These are phyloP conservation scores for Teratosphaeria viscida DNA, from an alignment of 2,329 filamentous ascomycete species.

Conservation along the genomic window DNA sequence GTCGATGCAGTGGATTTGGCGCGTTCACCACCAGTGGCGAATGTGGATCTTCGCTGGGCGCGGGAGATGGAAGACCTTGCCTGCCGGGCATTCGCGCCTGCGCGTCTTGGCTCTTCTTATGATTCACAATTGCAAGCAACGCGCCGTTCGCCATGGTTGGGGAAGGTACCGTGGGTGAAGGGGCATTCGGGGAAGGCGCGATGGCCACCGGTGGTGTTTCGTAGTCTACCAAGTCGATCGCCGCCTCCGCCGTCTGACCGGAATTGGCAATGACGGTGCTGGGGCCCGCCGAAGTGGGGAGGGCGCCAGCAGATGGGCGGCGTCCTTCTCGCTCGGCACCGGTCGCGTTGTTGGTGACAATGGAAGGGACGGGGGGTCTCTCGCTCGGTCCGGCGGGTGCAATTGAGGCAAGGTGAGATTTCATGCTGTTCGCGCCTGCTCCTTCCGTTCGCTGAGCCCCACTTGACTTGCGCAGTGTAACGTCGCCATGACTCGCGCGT, in stretches of 20 bases:
- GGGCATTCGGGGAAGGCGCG: constrained; percentile 9
- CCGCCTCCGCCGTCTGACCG: not conserved
- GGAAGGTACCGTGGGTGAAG: not conserved
- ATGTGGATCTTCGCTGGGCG: constrained; percentile 46
- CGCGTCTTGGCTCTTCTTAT: not conserved
- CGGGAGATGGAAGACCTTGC: constrained; percentile 48
- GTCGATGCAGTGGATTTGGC: not conserved
- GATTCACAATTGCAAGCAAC: not conserved
- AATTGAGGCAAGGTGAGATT: not conserved
- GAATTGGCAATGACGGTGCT: not conserved
- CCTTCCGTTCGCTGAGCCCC: not conserved
- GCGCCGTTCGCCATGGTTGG: not conserved
- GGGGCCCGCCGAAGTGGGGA: not conserved
- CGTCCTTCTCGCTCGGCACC: not conserved
- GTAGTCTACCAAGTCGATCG: constrained; percentile 2
- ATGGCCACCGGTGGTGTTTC: constrained; percentile 1
- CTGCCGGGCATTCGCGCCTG: constrained; percentile 1
- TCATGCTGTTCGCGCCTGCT: not conserved
- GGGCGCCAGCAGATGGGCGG: not conserved
- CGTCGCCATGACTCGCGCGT: not conserved
- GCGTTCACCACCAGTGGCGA: constrained; percentile 10
- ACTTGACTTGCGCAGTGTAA: not conserved
- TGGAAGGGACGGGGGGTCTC: not conserved
- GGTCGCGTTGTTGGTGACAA: not conserved
- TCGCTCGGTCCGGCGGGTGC: not conserved